Conservation (phyloP, 1,284 basidiomycete genomes). For the Puccinia novopanici region DNA sequence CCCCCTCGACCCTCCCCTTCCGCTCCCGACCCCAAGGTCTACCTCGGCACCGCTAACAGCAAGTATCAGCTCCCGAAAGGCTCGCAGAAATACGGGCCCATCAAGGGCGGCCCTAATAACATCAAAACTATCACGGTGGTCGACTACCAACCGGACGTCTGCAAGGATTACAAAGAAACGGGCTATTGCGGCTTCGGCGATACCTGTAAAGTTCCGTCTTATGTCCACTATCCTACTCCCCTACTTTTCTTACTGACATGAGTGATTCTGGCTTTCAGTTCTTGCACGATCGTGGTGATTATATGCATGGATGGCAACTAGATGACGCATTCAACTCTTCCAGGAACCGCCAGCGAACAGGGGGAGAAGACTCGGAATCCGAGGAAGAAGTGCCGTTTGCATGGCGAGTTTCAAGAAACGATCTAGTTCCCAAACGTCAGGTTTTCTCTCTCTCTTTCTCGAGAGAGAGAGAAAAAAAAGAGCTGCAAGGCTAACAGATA, state of each 20-base stretch:
- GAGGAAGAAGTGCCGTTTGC: constrained; percentile 93
- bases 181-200: constrained; percentile 99
- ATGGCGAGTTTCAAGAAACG: constrained; percentile 62
- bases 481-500: neutral
- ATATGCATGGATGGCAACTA: constrained; percentile 96
- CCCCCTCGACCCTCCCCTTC: constrained; percentile 44
- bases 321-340: constrained; percentile 64
- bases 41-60: constrained; percentile 81
- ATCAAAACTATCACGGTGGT: constrained; percentile 92
- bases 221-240: constrained; percentile 59
- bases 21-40: constrained; percentile 75
- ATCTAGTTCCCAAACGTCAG: too few relatives aligned
- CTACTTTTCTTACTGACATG: constrained; percentile 25
- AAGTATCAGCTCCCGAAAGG: constrained; percentile 65
- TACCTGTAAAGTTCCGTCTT: constrained; percentile 72
- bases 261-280: constrained; percentile 52
- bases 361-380: constrained; percentile 58
- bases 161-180: constrained; percentile 99
- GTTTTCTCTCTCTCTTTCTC: too few relatives aligned
- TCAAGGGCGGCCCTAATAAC: constrained; percentile 65
- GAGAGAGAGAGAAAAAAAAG: too few relatives aligned
- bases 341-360: constrained; percentile 48
- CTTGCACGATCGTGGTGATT: constrained; percentile 66
- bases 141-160: constrained; percentile 98
- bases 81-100: constrained; percentile 54